phyloP scores from a whole-genome alignment of 139 green algal genomes.

The Eudorina sp. region DNA sequence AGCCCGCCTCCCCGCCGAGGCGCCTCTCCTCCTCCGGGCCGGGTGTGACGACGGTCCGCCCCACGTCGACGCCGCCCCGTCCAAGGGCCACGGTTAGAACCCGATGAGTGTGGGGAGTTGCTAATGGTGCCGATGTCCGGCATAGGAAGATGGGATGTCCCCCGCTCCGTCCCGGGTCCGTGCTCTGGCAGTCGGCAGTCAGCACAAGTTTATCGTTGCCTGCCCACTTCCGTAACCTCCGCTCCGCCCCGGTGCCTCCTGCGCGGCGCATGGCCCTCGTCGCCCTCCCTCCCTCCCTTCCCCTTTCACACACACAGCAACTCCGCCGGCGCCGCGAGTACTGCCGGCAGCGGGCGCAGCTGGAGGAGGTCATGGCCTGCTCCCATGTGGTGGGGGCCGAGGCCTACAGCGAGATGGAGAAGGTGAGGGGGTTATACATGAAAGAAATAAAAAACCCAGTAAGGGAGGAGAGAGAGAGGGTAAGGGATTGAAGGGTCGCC shows the following conservation, averaged over 20 bases:
- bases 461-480: not conserved
- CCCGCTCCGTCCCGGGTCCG: not conserved
- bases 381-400: slow-evolving; percentile 6
- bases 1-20: too few relatives aligned
- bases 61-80: too few relatives aligned
- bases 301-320: not conserved
- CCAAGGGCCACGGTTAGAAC: too few relatives aligned
- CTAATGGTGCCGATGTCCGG: too few relatives aligned
- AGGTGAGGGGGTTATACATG: slow-evolving; percentile 16
- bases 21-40: too few relatives aligned
- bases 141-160: not conserved
- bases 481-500: too few relatives aligned
- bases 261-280: not conserved
- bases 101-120: too few relatives aligned
- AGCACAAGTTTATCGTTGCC: not conserved
- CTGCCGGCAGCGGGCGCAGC: slow-evolving; percentile 7
- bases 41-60: too few relatives aligned
- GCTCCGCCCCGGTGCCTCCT: not conserved
- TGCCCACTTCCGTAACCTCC: not conserved
- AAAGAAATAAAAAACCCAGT: too few relatives aligned
- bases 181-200: not conserved
- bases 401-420: slow-evolving; percentile 1
- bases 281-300: not conserved
- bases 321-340: slow-evolving; percentile 13
- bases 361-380: slow-evolving; percentile 13